Conservation (phyloP, 129 eudicot genomes). For the carrot (Daucus carota) region DH1_v3.0 NC_030381.2:4428501-4429000, state of each 20-base stretch:
- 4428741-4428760: too few relatives aligned
- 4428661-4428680: conserved; percentile 94
- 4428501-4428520: conserved; percentile 79
- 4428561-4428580: conserved; percentile 90
- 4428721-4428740: background rate
- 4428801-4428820: conserved; percentile 61
- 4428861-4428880: conserved; percentile 91
- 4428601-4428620: conserved; percentile 90
- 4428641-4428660: conserved; percentile 79
- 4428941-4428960: conserved; percentile 37
- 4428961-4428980: background rate
- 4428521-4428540: conserved; percentile 91
- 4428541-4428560: conserved; percentile 91
- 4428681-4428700: conserved; percentile 88
- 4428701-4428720: conserved; percentile 47
- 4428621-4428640: conserved; percentile 73
- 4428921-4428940: conserved; percentile 60
- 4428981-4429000: conserved; percentile 58
- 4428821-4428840: conserved; percentile 67
- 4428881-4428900: conserved; percentile 86
- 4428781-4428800: conserved; percentile 96
- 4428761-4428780: background rate
- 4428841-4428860: conserved; percentile 79
- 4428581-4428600: conserved; percentile 95
- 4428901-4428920: conserved; percentile 89